Evolutionary conservation across 768 basidiomycete genomes (phyloP), one percentile per base, ranked within the genome.

Genomic region (Fomitopsis serialis): DNA sequence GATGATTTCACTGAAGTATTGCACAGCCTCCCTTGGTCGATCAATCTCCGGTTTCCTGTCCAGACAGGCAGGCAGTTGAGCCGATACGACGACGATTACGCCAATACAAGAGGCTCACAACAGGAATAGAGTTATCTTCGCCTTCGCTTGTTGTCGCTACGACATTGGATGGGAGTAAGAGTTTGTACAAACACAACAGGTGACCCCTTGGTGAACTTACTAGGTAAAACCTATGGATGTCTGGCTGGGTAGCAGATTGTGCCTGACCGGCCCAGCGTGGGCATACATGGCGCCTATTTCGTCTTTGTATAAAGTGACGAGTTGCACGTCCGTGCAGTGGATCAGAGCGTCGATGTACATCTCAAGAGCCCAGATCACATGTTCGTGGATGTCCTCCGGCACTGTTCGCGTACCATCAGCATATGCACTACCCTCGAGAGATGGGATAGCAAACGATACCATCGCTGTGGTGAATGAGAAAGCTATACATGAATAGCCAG

Each of bases 231-330:
- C n/a, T n/a, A n/a, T n/a, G 11, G 29, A 6, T 32, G 29, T 32
- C 29, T 5, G 11, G 5, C 29, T 7, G 13, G 24, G 44, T 13
- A 29, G n/a, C n/a, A n/a, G n/a, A n/a, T n/a, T n/a, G 11, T 25
- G 21, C 48, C n/a, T 49, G 4, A 34, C 34, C 17, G 15, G 4
- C 19, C 7, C 11, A 9, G 34, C 9, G 19, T 49, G 5, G 29
- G 48, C n/a, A 37, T 17, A 9, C 34, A 19, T 9, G 48, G 36
- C 12, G 7, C 21, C 5, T 29, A 19, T 13, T 12, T 37, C 27
- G 63, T 54, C 34, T 51, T 5, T 19, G 15, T 19, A 23, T 2
- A 51, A 25, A 8, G 50, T 35, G 25, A 19, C 15, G 15, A 50
- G 42, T 23, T 51, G 50, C n/a, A 8, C 50, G 15, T 42, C 50